phyloP scores from a whole-genome alignment of 768 basidiomycete species.

The Leucocoprinus birnbaumii region DNA sequence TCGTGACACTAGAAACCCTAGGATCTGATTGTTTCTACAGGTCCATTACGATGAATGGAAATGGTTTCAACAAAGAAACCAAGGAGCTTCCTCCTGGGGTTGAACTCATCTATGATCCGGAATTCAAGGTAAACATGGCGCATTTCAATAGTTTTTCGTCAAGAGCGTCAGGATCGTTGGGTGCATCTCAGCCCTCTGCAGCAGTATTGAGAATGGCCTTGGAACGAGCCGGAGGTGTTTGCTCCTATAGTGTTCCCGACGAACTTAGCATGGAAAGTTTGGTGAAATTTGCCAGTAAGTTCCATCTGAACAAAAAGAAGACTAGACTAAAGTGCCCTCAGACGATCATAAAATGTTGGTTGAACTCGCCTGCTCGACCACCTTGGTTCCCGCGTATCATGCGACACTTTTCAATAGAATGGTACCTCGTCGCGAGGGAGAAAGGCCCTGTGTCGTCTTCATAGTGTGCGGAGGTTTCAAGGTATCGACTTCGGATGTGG shows the following conservation, averaged over 20 bases:
- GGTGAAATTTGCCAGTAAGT: slow-evolving; percentile 55
- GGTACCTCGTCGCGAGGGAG: slow-evolving; percentile 28
- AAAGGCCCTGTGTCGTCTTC: slow-evolving; percentile 48
- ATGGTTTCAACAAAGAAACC: slow-evolving; percentile 26
- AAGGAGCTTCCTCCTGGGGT: slow-evolving; percentile 40
- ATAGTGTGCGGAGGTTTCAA: slow-evolving; percentile 76
- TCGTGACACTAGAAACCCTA: slow-evolving; percentile 67
- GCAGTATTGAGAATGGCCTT: slow-evolving; percentile 65
- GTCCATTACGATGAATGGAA: slow-evolving; percentile 59
- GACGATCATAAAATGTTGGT: slow-evolving; percentile 77
- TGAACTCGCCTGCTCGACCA: slow-evolving; percentile 72
- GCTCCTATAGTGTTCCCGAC: slow-evolving; percentile 62
- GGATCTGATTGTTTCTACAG: slow-evolving; percentile 76
- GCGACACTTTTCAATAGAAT: slow-evolving; percentile 50
- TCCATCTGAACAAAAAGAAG: background rate
- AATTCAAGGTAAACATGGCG: slow-evolving; percentile 50
- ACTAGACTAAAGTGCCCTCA: slow-evolving; percentile 21
- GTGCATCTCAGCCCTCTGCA: slow-evolving; percentile 63
- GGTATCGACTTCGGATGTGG: slow-evolving; percentile 50
- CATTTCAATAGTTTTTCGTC: slow-evolving; percentile 58
- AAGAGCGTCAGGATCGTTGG: slow-evolving; percentile 64
- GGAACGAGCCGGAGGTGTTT: slow-evolving; percentile 52
- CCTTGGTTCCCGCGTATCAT: slow-evolving; percentile 65
- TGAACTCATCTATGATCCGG: slow-evolving; percentile 34
- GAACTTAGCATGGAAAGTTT: slow-evolving; percentile 65